A percentile compares a stretch with the other conserved stretches of the same genome.
phyloP scores from a whole-genome alignment of 805 yeast species.

The Starmerella scarabaei region DNA sequence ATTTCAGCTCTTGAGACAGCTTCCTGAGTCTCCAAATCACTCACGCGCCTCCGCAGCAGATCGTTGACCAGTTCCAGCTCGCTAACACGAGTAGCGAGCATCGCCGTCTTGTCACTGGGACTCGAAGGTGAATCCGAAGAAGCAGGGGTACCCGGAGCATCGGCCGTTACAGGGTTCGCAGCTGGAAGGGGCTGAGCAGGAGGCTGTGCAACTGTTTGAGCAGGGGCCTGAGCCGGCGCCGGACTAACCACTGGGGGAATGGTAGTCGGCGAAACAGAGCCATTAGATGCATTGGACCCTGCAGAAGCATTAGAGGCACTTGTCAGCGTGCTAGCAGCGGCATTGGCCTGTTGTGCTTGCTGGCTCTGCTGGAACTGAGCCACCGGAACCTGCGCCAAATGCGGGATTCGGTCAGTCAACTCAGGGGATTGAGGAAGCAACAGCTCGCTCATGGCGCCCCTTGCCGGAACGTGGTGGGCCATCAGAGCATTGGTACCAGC shows the following conservation, averaged over 20 bases:
- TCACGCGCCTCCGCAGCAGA: conserved; percentile 65
- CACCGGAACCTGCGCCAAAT: conserved; percentile 19
- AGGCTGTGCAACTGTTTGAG: neutral
- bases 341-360: conserved; percentile 2
- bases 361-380: conserved; percentile 13
- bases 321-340: neutral
- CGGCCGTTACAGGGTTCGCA: neutral
- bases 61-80: conserved; percentile 89
- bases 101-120: conserved; percentile 21
- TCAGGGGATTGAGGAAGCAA: conserved; percentile 22
- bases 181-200: neutral
- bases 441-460: conserved; percentile 23
- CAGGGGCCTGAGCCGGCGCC: neutral
- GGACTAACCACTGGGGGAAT: no score
- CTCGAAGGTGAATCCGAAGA: neutral
- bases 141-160: neutral
- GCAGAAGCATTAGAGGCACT: no score
- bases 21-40: conserved; percentile 53
- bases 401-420: conserved; percentile 21
- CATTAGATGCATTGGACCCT: no score
- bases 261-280: no score
- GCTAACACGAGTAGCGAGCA: conserved; percentile 60
- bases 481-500: conserved; percentile 5
- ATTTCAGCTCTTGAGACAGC: conserved; percentile 24
- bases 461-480: conserved; percentile 16